Evolutionary conservation across 2,329 filamentous ascomycete genomes (phyloP).

Genomic region (Colletotrichum caudatum): DNA sequence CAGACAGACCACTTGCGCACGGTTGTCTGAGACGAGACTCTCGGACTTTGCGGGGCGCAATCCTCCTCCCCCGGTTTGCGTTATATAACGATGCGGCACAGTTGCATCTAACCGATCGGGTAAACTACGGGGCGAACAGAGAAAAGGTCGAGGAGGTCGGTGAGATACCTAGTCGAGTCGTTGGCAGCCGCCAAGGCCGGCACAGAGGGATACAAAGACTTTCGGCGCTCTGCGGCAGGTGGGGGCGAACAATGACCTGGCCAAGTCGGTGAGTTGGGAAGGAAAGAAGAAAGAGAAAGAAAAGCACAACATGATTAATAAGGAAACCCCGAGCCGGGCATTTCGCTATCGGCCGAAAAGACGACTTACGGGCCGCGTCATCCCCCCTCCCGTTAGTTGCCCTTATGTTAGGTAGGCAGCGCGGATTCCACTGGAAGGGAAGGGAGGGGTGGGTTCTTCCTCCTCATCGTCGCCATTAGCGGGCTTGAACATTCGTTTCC

Average conservation of each 20-base stretch:
- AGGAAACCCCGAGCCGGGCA: neutral
- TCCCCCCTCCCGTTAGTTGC: neutral
- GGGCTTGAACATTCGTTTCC: neutral
- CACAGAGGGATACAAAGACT: neutral
- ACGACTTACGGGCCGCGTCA: neutral
- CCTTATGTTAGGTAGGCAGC: too few relatives aligned
- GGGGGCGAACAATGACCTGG: neutral
- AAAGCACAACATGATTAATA: neutral
- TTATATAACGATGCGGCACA: neutral
- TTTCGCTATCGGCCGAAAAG: constrained; percentile 1
- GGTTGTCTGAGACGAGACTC: too few relatives aligned
- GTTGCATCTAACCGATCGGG: neutral
- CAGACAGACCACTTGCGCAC: too few relatives aligned
- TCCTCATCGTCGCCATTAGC: neutral
- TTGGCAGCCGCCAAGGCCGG: constrained; percentile 5
- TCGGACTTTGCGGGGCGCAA: neutral
- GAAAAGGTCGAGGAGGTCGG: neutral
- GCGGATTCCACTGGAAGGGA: too few relatives aligned
- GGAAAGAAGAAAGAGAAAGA: neutral
- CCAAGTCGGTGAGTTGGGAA: too few relatives aligned
- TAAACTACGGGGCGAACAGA: neutral
- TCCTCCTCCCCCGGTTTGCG: too few relatives aligned
- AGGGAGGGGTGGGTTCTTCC: neutral
- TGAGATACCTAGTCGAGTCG: too few relatives aligned
- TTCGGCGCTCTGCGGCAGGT: too few relatives aligned